Base-by-base conservation (phyloP, 2,329 filamentous ascomycete genomes). In the Penicillium oxalicum region DNA sequence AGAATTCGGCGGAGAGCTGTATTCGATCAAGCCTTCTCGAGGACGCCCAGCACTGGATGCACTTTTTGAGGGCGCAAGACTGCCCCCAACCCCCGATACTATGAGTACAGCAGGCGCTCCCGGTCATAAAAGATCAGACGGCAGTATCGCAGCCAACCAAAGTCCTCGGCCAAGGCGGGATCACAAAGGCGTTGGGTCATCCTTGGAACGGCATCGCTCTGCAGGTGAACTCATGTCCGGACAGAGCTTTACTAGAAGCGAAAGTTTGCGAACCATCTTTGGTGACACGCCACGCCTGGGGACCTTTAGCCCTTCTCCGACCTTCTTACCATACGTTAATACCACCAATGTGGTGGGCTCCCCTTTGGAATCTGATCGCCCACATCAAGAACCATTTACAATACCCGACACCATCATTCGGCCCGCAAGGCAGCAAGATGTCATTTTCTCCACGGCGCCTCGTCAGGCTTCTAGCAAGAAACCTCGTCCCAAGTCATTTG, bases 21-120 rank as follows among this genome's bases (percentile, higher is more conserved):
- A 51, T 27, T 56, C 51, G 32, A 54, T 55, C 32, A 58, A 60
- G 26, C 54, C 59, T 8, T 5, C 29, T 5, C 61, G 50, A 33
- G 59, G 60, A 13, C 64, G 60, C 8, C 58, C 61, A n/a, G 58
- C 57, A 13, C 42, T 64, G 32, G 65, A 69, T 26, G 57, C 57
- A 11, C 50, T 69, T 2, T 71, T 71, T 45, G 67, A 59, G 2
- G 59, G 62, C 4, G 54, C 61, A 9, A 63, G 59, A 12, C 58
- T 72, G 4, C 70, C 70, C 18, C 70, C 69, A 9, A 72, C 70
- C 1, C 70, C 70, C 3, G 70, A 72, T 45, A 72, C 70, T 2
- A 72, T 72, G 70, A 71, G 66, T 40, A 72, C 69, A 2, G 65
- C 66, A 40, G 60, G 65, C 44, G 62, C 61, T 24, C 57, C 56